phyloP scores from a whole-genome alignment of 2,329 filamentous ascomycete species.

The Aspergillus jensenii region DNA sequence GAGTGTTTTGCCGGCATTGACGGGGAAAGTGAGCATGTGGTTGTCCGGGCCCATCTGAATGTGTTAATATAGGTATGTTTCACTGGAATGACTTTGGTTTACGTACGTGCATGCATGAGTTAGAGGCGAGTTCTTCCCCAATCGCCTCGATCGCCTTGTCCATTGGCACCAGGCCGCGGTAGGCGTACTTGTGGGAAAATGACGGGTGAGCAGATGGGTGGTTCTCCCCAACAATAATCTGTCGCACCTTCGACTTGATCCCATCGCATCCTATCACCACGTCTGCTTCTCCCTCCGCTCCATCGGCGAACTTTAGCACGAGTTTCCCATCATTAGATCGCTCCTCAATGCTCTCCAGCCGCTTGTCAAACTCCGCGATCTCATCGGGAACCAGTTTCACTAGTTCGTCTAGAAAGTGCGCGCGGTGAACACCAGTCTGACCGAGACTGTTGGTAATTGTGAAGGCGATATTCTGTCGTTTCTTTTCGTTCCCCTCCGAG shows the following conservation, averaged over 20 bases:
- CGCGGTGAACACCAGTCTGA: slow-evolving; percentile 29
- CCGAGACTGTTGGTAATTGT: slow-evolving; percentile 24
- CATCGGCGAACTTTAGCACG: slow-evolving; percentile 45
- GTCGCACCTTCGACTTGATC: slow-evolving; percentile 49
- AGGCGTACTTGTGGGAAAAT: slow-evolving; percentile 53
- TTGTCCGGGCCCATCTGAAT: slow-evolving; percentile 41
- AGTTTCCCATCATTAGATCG: slow-evolving; percentile 25
- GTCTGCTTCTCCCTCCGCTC: slow-evolving; percentile 41
- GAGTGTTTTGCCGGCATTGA: slow-evolving; percentile 48
- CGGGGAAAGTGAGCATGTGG: slow-evolving; percentile 52
- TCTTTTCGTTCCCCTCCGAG: slow-evolving; percentile 4
- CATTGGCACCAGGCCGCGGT: slow-evolving; percentile 16
- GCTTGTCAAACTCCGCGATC: slow-evolving; percentile 28
- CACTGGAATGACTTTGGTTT: not conserved
- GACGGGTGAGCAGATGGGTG: slow-evolving; percentile 45
- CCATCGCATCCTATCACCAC: slow-evolving; percentile 51
- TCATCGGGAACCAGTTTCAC: slow-evolving; percentile 31
- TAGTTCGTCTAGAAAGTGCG: slow-evolving; percentile 36
- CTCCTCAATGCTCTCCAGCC: slow-evolving; percentile 20
- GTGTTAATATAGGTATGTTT: not conserved
- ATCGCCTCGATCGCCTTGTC: slow-evolving; percentile 44
- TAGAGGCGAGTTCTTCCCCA: slow-evolving; percentile 45
- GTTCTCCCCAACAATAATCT: slow-evolving; percentile 43
- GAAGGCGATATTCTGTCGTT: slow-evolving; percentile 22
- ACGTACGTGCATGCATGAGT: slow-evolving; percentile 33